Conservation (phyloP, 805 yeast genomes). For the Starmerella scarabaei region DNA sequence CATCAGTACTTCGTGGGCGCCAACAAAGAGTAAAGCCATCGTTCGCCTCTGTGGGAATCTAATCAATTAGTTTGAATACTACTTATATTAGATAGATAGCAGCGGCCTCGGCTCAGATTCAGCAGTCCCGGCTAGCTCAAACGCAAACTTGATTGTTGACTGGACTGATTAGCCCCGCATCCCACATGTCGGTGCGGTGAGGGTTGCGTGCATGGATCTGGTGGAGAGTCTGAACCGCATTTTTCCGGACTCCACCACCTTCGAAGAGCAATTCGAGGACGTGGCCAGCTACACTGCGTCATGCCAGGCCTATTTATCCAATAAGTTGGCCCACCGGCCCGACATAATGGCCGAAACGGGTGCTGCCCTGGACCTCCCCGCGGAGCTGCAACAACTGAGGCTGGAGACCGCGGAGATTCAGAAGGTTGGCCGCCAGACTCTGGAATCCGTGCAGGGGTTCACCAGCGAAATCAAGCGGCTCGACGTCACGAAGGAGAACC, state of each 20-base stretch:
- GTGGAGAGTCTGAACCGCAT: constrained; percentile 38
- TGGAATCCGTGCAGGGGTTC: constrained; percentile 30
- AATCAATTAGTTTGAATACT: no score
- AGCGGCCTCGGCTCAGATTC: no score
- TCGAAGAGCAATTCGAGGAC: constrained; percentile 37
- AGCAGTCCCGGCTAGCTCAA: no score
- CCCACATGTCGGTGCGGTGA: no score
- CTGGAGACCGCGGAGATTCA: constrained; percentile 13
- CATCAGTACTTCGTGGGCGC: no score
- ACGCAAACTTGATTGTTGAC: no score
- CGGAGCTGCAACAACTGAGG: constrained; percentile 25
- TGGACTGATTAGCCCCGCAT: no score
- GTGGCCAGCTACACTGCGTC: constrained; percentile 38
- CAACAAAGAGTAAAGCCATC: no score
- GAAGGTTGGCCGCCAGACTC: constrained; percentile 14
- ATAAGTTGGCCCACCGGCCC: constrained; percentile 33
- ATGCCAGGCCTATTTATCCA: constrained; percentile 40
- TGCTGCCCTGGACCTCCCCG: constrained; percentile 23
- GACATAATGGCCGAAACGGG: constrained; percentile 25
- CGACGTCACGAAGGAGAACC: constrained; percentile 72
- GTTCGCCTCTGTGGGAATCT: no score
- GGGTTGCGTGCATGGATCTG: constrained; percentile 41
- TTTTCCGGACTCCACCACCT: constrained; percentile 39
- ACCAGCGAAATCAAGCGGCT: constrained; percentile 65
- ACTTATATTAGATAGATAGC: no score